A percentile compares a stretch with the other conserved stretches of the same genome.
Conservation (phyloP, 495 filamentous ascomycete genomes). For the Massariosphaeria phaeospora region DNA sequence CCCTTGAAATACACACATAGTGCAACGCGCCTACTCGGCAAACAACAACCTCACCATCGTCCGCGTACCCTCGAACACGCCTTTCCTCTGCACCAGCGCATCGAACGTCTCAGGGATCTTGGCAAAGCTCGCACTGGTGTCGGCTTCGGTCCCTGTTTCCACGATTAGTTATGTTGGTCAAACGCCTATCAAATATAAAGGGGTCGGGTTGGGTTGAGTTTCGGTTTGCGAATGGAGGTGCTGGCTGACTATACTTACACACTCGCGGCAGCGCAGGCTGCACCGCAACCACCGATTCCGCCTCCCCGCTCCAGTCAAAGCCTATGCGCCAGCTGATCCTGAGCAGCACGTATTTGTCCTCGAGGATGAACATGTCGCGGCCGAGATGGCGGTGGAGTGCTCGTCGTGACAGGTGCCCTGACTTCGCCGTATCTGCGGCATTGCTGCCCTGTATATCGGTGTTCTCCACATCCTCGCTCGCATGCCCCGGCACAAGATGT, state of each 20-base stretch:
- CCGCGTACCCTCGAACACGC: constrained; percentile 50
- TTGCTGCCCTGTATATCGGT: constrained; percentile 8
- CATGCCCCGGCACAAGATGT: constrained; percentile 25
- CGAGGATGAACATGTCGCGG: constrained; percentile 11
- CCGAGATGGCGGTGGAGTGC: constrained; percentile 28
- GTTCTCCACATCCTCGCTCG: constrained; percentile 37
- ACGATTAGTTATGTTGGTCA: too few species aligned
- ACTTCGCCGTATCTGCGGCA: too few species aligned
- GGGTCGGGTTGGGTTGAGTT: too few species aligned
- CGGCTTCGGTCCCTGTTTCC: constrained; percentile 43
- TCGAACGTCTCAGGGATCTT: constrained; percentile 52
- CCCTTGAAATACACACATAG: too few species aligned
- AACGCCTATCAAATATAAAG: too few species aligned
- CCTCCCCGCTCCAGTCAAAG: constrained; percentile 63
- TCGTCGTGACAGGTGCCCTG: constrained; percentile 30
- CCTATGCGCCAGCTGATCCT: constrained; percentile 47
- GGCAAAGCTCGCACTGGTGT: constrained; percentile 45
- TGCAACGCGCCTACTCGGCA: background rate
- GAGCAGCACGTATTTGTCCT: constrained; percentile 26
- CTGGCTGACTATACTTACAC: constrained; percentile 40
- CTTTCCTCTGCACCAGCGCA: constrained; percentile 47
- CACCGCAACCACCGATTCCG: constrained; percentile 48
- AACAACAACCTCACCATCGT: constrained; percentile 48
- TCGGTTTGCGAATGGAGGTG: too few species aligned
- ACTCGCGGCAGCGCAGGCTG: constrained; percentile 46